A percentile compares a stretch with the other conserved stretches of the same genome.
Conservation (phyloP, 1,284 basidiomycete species). For the Ganoderma lingzhi region DNA sequence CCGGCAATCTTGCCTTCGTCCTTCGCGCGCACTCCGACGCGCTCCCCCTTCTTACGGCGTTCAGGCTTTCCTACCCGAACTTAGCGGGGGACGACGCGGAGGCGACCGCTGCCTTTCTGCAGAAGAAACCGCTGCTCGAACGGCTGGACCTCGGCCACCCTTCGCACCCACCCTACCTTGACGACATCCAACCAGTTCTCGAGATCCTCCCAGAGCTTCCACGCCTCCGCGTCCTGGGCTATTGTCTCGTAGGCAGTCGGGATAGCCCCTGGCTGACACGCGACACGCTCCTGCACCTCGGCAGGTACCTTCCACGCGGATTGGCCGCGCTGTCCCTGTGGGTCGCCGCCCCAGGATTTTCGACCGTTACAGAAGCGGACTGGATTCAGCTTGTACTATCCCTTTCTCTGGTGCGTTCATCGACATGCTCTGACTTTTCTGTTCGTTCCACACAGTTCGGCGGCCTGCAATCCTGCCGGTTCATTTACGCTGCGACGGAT, state of each 20-base stretch:
- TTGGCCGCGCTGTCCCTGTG: not conserved
- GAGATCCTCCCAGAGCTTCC: not conserved
- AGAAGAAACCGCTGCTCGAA: not conserved
- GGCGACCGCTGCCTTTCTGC: not conserved
- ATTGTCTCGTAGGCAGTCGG: not conserved
- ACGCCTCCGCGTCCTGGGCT: not conserved
- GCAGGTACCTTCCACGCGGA: not conserved
- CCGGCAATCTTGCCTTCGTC: not conserved
- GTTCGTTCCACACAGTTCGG: not conserved
- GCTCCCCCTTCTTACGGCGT: not conserved
- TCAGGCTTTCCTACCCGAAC: not conserved
- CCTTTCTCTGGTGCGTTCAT: not conserved
- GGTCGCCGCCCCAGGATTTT: not conserved
- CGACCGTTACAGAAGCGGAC: not conserved
- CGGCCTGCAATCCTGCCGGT: not conserved
- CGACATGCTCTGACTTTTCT: not conserved
- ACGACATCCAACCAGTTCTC: not conserved
- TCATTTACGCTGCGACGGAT: not conserved
- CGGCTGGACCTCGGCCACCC: not conserved
- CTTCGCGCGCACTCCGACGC: not conserved
- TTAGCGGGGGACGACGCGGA: not conserved
- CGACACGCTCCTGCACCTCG: not conserved
- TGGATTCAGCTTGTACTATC: not conserved
- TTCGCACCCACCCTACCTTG: not conserved
- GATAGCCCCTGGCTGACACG: not conserved